Base-by-base conservation (phyloP, 169 alveolate genomes). In the Babesia ovata region DNA sequence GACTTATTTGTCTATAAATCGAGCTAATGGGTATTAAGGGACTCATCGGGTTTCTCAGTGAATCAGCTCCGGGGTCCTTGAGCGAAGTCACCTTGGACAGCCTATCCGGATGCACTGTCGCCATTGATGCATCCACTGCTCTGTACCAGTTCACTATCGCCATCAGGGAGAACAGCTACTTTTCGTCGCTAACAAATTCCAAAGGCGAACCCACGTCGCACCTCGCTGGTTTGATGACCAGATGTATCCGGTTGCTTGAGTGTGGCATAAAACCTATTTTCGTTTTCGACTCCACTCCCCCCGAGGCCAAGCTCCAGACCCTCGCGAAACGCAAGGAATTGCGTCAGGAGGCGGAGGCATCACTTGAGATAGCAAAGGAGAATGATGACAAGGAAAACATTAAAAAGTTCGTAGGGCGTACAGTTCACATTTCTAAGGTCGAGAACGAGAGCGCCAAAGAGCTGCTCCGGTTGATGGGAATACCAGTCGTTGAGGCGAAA, bases 221-320 rank as follows among this genome's bases (percentile, higher is more conserved):
- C 86, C 90, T 95, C 62, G 87, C 94, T 24, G 98, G 98, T 1
- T 72, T 95, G 89, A 83, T 96, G 84, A 89, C 91, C 61, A 84
- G 98, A 56, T 91, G 93, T 61, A 77, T 87, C 48, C 93, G 97
- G 58, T 83, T 96, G 46, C 87, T 94, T 70, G 97, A 95, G 93
- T 71, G 78, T 39, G 98, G 99, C 19, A 91, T 98, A 49, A 93
- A 93, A 62, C 99, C 99, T 8, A 91, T 96, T 21, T 98, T 97
- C 94, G 99, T 98, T 21, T 97, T 98, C 86, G 99, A 98, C 84
- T 99, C 99, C n/a, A 94, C 91, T 44, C 99, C 99, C 17, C 99
- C 99, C 14, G 97, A 92, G 62, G 77, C 94, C 62, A 97, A 96
- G 81, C 81, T 78, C 24, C 90, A 93, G 52, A 95, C 95, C 76